Conservation (phyloP, 2,329 filamentous ascomycete species). For the Bimuria novae-zelandiae region DNA sequence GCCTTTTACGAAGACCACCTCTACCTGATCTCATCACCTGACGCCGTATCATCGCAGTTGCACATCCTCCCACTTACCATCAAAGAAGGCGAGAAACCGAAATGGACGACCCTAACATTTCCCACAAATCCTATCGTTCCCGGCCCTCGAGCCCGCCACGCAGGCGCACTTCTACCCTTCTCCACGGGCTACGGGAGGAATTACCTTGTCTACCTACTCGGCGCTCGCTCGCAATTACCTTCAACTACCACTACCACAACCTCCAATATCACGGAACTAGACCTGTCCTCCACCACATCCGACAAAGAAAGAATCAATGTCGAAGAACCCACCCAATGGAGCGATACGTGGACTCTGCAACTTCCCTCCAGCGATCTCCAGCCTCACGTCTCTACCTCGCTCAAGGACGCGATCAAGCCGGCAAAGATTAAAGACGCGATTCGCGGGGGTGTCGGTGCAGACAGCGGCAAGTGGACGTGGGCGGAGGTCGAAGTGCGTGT, state of each 20-base stretch:
- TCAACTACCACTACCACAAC: constrained; percentile 2
- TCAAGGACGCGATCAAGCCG: constrained; percentile 45
- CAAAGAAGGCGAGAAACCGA: constrained; percentile 17
- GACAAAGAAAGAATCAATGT: constrained; percentile 6
- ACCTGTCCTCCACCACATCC: not conserved
- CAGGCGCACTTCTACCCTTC: constrained; percentile 47
- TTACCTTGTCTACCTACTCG: constrained; percentile 52
- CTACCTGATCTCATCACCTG: constrained; percentile 46
- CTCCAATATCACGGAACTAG: not conserved
- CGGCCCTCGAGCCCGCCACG: constrained; percentile 47
- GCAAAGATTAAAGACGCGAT: constrained; percentile 52
- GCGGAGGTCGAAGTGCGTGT: constrained; percentile 48
- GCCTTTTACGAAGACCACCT: constrained; percentile 44
- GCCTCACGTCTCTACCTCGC: constrained; percentile 23
- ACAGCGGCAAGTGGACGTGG: constrained; percentile 49
- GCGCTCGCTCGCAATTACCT: constrained; percentile 24
- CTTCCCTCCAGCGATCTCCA: constrained; percentile 44
- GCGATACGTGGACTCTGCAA: constrained; percentile 53
- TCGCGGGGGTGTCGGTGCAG: constrained; percentile 46
- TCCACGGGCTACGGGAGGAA: constrained; percentile 51
- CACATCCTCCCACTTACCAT: constrained; percentile 25
- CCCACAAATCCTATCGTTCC: constrained; percentile 50
- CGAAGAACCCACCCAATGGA: constrained; percentile 36
- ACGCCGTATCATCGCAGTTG: constrained; percentile 36
- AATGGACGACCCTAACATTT: constrained; percentile 49